phyloP scores from a whole-genome alignment of 305 asterid species.

The Withania somnifera region DNA sequence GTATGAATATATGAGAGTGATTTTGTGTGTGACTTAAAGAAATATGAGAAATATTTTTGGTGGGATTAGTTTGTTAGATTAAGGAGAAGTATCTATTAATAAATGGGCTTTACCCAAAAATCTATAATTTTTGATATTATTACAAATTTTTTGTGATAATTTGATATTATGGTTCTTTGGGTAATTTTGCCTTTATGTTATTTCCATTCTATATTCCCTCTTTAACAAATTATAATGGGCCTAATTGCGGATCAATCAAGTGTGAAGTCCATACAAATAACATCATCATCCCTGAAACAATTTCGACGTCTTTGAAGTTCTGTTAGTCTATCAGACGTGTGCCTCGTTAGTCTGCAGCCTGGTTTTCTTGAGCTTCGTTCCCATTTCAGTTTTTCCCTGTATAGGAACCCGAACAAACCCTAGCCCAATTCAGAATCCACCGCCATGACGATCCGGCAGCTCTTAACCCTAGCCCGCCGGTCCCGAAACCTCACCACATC shows the following conservation, averaged over 20 bases:
- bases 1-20: no score
- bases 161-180: no score
- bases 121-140: no score
- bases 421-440: constrained; percentile 9
- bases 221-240: background rate
- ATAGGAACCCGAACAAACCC: constrained; percentile 7
- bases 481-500: constrained; percentile 8
- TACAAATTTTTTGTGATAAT: no score
- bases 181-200: no score
- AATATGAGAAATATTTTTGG: no score
- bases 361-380: constrained; percentile 2
- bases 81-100: no score
- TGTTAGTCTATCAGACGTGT: background rate
- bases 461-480: constrained; percentile 41
- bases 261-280: background rate
- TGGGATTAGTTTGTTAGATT: no score
- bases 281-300: background rate
- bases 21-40: no score
- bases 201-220: no score
- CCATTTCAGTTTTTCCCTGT: background rate
- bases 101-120: no score
- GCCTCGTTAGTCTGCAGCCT: background rate
- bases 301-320: background rate
- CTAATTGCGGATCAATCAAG: background rate
- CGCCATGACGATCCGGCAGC: constrained; percentile 61